These are phyloP conservation scores for Daedaleopsis nitida DNA, from an alignment of 768 basidiomycete genomes.

Conservation along the genomic window DNA sequence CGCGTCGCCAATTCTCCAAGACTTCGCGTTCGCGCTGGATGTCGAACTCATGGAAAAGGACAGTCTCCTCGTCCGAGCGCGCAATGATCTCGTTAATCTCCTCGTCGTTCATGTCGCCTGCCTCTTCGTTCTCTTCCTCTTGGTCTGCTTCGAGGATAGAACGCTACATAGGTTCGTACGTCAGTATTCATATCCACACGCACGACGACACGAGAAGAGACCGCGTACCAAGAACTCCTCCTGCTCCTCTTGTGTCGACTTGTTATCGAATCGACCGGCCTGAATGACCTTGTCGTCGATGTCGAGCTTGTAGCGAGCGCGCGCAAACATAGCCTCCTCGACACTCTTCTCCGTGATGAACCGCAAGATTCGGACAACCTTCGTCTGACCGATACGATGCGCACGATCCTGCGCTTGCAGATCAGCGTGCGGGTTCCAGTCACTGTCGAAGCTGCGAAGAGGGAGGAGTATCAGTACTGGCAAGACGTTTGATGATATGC, in stretches of 20 bases:
- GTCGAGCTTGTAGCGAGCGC: slow-evolving; percentile 94
- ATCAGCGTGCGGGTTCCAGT: slow-evolving; percentile 99
- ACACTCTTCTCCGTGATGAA: slow-evolving; percentile 99
- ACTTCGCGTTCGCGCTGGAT: slow-evolving; percentile 71
- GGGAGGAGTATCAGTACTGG: neutral
- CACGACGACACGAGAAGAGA: slow-evolving; percentile 6
- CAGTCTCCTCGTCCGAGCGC: slow-evolving; percentile 77
- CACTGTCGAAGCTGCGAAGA: slow-evolving; percentile 67
- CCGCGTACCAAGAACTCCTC: slow-evolving; percentile 84
- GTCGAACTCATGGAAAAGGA: slow-evolving; percentile 83
- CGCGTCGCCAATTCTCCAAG: slow-evolving; percentile 65
- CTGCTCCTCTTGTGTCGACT: slow-evolving; percentile 96
- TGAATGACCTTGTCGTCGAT: slow-evolving; percentile 99
- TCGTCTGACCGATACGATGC: slow-evolving; percentile 99
- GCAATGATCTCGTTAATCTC: slow-evolving; percentile 94
- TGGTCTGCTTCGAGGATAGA: slow-evolving; percentile 90
- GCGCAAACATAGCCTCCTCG: slow-evolving; percentile 96
- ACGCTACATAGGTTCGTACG: slow-evolving; percentile 51
- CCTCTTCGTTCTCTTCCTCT: slow-evolving; percentile 88
- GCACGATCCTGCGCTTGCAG: slow-evolving; percentile 99
- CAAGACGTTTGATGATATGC: neutral
- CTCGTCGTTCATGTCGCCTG: slow-evolving; percentile 90
- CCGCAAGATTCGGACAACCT: slow-evolving; percentile 93
- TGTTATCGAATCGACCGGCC: slow-evolving; percentile 98
- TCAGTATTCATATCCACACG: slow-evolving; percentile 15